These are phyloP conservation scores for Fonsecaea nubica DNA, from an alignment of 2,329 filamentous ascomycete genomes.

Conservation along the genomic window DNA sequence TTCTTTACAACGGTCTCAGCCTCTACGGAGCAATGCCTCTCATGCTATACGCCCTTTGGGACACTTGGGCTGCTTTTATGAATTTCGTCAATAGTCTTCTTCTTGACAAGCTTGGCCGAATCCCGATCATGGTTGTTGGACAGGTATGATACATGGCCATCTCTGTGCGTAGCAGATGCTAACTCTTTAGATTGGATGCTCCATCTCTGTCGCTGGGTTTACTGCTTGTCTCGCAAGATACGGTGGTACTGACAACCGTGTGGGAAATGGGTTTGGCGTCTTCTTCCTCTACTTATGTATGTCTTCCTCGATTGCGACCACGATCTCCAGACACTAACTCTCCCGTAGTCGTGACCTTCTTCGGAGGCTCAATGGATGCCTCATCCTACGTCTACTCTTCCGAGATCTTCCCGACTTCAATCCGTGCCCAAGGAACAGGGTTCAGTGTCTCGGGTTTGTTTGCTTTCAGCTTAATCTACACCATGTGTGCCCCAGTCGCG, in stretches of 20 bases:
- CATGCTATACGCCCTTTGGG: slow-evolving; percentile 53
- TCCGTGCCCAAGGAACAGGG: slow-evolving; percentile 42
- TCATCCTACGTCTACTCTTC: slow-evolving; percentile 39
- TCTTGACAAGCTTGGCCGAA: slow-evolving; percentile 31
- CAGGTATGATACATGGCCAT: slow-evolving; percentile 13
- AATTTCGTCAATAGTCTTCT: slow-evolving; percentile 28
- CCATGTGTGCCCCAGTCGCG: slow-evolving; percentile 42
- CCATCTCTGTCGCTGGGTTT: slow-evolving; percentile 47
- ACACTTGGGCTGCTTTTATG: slow-evolving; percentile 30
- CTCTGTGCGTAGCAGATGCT: not conserved
- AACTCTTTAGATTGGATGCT: slow-evolving; percentile 46
- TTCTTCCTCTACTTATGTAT: slow-evolving; percentile 53
- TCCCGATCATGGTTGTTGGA: slow-evolving; percentile 36
- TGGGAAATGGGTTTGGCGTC: slow-evolving; percentile 48
- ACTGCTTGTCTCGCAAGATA: slow-evolving; percentile 47
- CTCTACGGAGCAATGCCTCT: slow-evolving; percentile 50
- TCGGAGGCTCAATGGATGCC: slow-evolving; percentile 39
- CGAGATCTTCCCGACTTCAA: slow-evolving; percentile 54
- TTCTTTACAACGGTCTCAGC: slow-evolving; percentile 55
- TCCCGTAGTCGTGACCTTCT: slow-evolving; percentile 43
- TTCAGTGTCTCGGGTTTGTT: slow-evolving; percentile 44
- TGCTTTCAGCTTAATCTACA: slow-evolving; percentile 45
- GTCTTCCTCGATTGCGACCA: not conserved
- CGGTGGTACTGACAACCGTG: slow-evolving; percentile 44
- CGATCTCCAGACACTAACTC: not conserved